Evolutionary conservation across 495 filamentous ascomycete species (phyloP).

Genomic region (Aspergillus bertholletiae): DNA sequence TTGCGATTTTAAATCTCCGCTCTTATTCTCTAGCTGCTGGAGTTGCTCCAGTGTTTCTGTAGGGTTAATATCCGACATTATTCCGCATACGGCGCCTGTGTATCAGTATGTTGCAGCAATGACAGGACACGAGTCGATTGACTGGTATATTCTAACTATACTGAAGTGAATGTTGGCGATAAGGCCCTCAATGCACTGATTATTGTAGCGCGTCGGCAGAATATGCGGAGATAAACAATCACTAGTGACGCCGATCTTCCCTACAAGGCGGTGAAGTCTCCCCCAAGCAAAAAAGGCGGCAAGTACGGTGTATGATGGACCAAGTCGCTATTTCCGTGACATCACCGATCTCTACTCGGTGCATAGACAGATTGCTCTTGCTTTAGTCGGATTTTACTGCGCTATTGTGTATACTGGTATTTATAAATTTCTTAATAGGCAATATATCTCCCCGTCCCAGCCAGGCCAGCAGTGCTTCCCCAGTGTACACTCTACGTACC

Average conservation of each 20-base stretch:
- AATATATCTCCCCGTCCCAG: not conserved
- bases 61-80: constrained; percentile 23
- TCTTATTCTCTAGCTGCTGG: constrained; percentile 35
- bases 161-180: not conserved
- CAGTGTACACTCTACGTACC: not conserved
- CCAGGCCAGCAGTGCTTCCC: not conserved
- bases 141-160: not conserved
- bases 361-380: not conserved
- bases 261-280: constrained; percentile 18
- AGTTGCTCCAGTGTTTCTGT: constrained; percentile 36
- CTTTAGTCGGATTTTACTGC: not conserved
- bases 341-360: not conserved
- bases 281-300: not conserved
- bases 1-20: constrained; percentile 45
- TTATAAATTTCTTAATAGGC: not conserved
- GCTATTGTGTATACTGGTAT: not conserved
- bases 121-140: not conserved
- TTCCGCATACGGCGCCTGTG: constrained; percentile 2
- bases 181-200: not conserved
- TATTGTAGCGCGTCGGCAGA: constrained; percentile 11
- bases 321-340: not conserved
- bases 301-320: not conserved
- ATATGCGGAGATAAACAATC: constrained; percentile 23
- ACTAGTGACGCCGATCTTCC: constrained; percentile 4
- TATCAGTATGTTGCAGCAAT: not conserved